Evolutionary conservation across 2,329 filamentous ascomycete species (phyloP), one percentile per base, ranked within the genome.

Genomic region (Westerdykella aurantiaca): DNA sequence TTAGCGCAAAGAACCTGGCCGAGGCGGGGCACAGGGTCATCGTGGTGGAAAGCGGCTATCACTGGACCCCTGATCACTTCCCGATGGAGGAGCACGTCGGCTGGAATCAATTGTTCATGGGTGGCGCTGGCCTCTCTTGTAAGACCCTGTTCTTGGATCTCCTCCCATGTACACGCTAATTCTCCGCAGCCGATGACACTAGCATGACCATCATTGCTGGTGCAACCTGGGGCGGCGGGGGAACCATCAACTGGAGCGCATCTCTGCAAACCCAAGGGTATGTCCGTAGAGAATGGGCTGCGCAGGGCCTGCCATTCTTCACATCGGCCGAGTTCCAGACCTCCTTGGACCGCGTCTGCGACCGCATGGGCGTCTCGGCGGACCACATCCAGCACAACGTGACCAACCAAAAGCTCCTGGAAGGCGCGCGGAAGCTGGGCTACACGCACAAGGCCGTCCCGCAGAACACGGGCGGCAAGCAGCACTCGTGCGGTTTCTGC

Each of bases 161-260:
- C 17, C n/a, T 31, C 18, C 11, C 18, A 11, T 16, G 11, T 38
- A n/a, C 18, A 21, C 6, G 18, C 44, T 50, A 31, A 52, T 34
- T 39, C 35, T 18, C 21, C 51, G 0, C 31, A 56, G 52, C 55
- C 23, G 69, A 75, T 31, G 70, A 72, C 44, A 64, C 53, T 22
- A 63, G 77, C 5, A 71, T 83, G 25, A 77, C 70, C 13, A 66
- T 91, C 11, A 63, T 86, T 2, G 79, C 85, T 0, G 90, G 86
- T 1, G 78, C 80, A 44, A 79, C 79, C 25, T 95, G 85, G 80
- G 90, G 90, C 23, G 90, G 90, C 34, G 90, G 90, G 43, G 89
- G 89, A 5, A 88, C 87, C 0, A 69, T 95, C 55, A 96, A 96
- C 67, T 96, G 89, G 89, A 85, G 73, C 18, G 79, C 80, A 5